Percentiles rank a stretch among this genome's conserved stretches.
Conservation (phyloP, 2,329 filamentous ascomycete species). For the Clonostachys solani region DNA sequence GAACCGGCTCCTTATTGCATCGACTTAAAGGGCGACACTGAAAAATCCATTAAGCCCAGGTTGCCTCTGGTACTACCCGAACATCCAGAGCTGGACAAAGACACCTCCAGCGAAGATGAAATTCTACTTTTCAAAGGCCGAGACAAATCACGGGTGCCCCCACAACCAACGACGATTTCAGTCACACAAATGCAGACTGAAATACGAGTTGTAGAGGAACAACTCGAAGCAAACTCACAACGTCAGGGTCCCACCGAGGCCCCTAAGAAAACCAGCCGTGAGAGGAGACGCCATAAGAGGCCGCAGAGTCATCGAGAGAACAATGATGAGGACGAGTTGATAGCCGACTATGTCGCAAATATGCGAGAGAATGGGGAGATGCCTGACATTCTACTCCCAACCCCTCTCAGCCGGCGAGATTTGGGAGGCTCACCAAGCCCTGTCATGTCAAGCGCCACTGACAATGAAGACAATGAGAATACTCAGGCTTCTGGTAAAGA, state of each 20-base stretch:
- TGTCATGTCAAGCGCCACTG: not conserved
- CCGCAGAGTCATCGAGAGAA: not conserved
- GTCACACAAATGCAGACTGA: conserved; percentile 23
- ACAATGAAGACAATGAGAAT: not conserved
- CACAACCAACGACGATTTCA: conserved; percentile 5
- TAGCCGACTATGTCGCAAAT: conserved; percentile 70
- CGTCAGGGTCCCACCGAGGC: not conserved
- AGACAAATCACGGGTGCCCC: conserved; percentile 12
- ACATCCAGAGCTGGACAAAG: conserved; percentile 11
- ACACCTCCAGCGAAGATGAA: conserved; percentile 61
- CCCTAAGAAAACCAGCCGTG: not conserved
- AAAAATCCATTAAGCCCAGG: not conserved
- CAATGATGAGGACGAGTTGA: conserved; percentile 47
- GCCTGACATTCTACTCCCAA: conserved; percentile 59
- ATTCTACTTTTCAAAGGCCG: conserved; percentile 64
- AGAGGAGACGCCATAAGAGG: not conserved
- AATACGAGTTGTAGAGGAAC: conserved; percentile 18
- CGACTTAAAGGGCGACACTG: conserved; percentile 24
- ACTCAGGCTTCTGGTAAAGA: too few species aligned
- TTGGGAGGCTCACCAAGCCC: conserved; percentile 10
- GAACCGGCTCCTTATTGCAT: too few species aligned
- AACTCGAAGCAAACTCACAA: conserved; percentile 7
- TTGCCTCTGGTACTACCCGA: conserved; percentile 7
- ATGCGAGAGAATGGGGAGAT: conserved; percentile 47
- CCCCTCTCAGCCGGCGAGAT: conserved; percentile 40